A percentile compares a stretch with the other conserved stretches of the same genome.
Conservation (phyloP, 192 early-diverging fungal genomes). For the Backusella parvicylindrica region DNA sequence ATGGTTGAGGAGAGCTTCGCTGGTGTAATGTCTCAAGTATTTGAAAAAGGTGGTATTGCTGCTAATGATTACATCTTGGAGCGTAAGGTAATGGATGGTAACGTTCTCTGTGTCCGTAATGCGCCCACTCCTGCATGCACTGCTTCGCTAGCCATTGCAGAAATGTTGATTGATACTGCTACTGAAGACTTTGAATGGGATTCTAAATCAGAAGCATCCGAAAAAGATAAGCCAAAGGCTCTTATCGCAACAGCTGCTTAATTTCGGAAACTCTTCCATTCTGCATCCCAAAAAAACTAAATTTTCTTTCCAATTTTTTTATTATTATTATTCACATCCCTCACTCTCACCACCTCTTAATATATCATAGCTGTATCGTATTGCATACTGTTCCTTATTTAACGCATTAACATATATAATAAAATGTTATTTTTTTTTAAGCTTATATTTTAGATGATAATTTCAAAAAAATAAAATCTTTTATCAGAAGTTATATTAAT, state of each 20-base stretch:
- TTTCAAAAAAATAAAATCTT: too few relatives aligned
- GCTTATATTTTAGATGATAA: too few relatives aligned
- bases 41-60: slow-evolving; percentile 29
- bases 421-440: neutral
- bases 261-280: neutral
- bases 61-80: slow-evolving; percentile 34
- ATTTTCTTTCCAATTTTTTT: neutral
- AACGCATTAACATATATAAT: neutral
- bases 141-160: slow-evolving; percentile 33
- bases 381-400: neutral
- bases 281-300: neutral
- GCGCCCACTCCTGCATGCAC: slow-evolving; percentile 37
- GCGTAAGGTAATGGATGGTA: slow-evolving; percentile 33
- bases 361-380: neutral
- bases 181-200: slow-evolving; percentile 32
- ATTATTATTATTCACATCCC: neutral
- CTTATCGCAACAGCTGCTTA: slow-evolving; percentile 2
- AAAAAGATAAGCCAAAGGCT: neutral
- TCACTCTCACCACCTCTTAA: neutral
- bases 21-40: slow-evolving; percentile 35
- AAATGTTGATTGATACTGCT: slow-evolving; percentile 30
- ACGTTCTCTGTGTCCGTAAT: slow-evolving; percentile 30
- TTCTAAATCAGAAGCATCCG: neutral
- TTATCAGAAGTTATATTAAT: too few relatives aligned
- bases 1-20: slow-evolving; percentile 38